Conservation (phyloP, 441 rosid species). For the Mallotus repandus region DNA sequence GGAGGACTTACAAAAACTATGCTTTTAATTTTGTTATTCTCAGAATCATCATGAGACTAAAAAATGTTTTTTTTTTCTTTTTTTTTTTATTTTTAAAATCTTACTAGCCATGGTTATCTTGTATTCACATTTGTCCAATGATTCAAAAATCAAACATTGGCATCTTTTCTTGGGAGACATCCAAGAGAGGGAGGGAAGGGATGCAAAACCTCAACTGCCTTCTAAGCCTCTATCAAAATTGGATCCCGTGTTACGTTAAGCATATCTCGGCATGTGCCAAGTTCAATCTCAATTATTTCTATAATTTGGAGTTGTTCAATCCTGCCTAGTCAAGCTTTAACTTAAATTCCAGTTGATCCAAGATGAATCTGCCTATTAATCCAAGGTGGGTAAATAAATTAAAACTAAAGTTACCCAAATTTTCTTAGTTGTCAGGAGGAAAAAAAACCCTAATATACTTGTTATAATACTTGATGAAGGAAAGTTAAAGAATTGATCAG, state of each 20-base stretch:
- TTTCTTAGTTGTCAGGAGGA: background rate
- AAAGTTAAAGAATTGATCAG: background rate
- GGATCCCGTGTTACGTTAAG: too few relatives aligned
- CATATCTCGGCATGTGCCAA: too few relatives aligned
- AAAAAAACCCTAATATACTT: background rate
- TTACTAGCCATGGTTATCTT: too few relatives aligned
- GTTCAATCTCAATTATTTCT: background rate
- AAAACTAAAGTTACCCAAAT: background rate
- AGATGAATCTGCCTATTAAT: background rate
- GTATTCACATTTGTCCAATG: too few relatives aligned
- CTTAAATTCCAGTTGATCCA: background rate
- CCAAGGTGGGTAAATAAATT: background rate
- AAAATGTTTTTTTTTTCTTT: background rate
- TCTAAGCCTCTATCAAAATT: too few relatives aligned
- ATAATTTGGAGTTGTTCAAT: background rate
- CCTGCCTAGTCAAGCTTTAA: background rate
- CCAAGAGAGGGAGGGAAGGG: too few relatives aligned
- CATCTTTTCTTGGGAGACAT: too few relatives aligned
- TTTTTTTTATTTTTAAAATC: background rate
- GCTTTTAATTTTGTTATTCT: background rate
- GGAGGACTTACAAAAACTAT: background rate
- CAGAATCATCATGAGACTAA: background rate
- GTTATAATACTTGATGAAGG: background rate
- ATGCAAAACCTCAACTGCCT: too few relatives aligned
- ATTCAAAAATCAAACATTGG: too few relatives aligned